A percentile compares a stretch with the other conserved stretches of the same genome.
Conservation (phyloP, 352 stramenopile species). For the Pythium chondricola region DNA sequence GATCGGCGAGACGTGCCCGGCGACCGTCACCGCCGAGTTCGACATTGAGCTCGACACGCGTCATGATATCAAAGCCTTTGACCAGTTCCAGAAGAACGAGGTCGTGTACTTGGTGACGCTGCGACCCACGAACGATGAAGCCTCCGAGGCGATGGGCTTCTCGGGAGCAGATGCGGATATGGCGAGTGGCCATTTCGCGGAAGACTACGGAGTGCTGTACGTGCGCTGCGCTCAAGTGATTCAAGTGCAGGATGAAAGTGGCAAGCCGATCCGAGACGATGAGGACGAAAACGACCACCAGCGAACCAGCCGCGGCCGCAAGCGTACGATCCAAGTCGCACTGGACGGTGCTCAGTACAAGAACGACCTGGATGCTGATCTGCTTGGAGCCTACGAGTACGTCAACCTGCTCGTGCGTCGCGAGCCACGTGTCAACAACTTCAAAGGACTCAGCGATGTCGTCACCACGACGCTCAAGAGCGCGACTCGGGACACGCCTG, state of each 20-base stretch:
- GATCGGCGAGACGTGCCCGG: constrained; percentile 83
- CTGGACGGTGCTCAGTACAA: constrained; percentile 95
- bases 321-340: constrained; percentile 84
- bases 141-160: constrained; percentile 56
- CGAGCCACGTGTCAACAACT: constrained; percentile 90
- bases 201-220: constrained; percentile 84
- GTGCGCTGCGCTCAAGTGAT: constrained; percentile 79
- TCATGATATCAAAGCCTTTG: constrained; percentile 65
- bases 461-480: constrained; percentile 25
- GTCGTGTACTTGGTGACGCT: constrained; percentile 93
- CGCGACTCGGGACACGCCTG: constrained; percentile 7
- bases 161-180: constrained; percentile 22
- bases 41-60: constrained; percentile 74
- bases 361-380: constrained; percentile 66
- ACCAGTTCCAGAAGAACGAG: constrained; percentile 89
- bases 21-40: constrained; percentile 82
- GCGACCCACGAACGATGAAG: constrained; percentile 52
- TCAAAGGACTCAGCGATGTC: constrained; percentile 93
- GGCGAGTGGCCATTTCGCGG: constrained; percentile 52
- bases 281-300: constrained; percentile 27
- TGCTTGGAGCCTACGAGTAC: constrained; percentile 72
- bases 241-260: constrained; percentile 74
- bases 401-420: constrained; percentile 93
- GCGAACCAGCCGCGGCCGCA: constrained; percentile 34
- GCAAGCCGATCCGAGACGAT: constrained; percentile 9